Conservation (phyloP, 306 rosid species). For the Castanea mollissima region DNA sequence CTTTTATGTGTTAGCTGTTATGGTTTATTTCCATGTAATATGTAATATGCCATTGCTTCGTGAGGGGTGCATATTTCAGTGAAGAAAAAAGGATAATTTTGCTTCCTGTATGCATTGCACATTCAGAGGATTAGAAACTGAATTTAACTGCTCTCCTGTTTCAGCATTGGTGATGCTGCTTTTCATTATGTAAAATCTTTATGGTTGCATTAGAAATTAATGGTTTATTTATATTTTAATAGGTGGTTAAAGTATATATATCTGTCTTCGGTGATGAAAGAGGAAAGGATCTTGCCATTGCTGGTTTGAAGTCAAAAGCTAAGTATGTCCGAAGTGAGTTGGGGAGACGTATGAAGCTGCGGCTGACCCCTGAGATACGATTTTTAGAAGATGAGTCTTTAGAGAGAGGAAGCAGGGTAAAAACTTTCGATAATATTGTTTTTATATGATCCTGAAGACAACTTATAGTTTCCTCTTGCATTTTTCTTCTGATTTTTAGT, state of each 20-base stretch:
- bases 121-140: background rate
- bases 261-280: slow-evolving; percentile 93
- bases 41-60: background rate
- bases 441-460: background rate
- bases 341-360: slow-evolving; percentile 87
- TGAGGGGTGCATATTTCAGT: background rate
- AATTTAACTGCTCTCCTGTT: background rate
- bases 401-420: slow-evolving; percentile 97
- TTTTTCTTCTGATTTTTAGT: background rate
- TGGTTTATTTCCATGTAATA: background rate
- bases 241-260: slow-evolving; percentile 89
- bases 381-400: slow-evolving; percentile 84
- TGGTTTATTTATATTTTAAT: slow-evolving; percentile 1
- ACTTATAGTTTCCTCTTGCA: background rate
- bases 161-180: background rate
- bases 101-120: background rate
- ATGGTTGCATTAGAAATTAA: background rate
- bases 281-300: slow-evolving; percentile 87
- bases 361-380: slow-evolving; percentile 88
- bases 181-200: background rate
- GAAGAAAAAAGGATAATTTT: background rate
- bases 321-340: slow-evolving; percentile 79
- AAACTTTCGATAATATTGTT: background rate
- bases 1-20: background rate
- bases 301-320: slow-evolving; percentile 87